Conservation (phyloP, 1,139 yeast genomes). For the Pichia sp. region DNA sequence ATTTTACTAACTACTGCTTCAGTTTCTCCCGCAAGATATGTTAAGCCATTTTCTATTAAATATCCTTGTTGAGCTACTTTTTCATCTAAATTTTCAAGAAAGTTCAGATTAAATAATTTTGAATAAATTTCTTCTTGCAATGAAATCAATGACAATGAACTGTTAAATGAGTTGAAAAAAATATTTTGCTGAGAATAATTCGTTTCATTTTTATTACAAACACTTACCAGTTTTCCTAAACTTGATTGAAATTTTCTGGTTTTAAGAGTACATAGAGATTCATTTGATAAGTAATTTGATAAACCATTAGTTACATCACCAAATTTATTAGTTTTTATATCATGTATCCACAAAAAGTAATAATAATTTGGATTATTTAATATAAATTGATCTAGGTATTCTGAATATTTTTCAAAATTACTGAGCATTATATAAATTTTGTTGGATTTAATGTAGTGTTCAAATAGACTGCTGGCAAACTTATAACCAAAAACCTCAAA, state of each 20-base stretch:
- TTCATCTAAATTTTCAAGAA: not conserved
- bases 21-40: not conserved
- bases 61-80: not conserved
- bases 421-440: slow-evolving; percentile 50
- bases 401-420: slow-evolving; percentile 50
- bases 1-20: not conserved
- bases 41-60: not conserved
- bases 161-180: not conserved
- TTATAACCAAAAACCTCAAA: slow-evolving; percentile 58
- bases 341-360: slow-evolving; percentile 68
- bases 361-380: slow-evolving; percentile 38
- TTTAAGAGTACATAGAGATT: not conserved
- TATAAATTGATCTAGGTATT: slow-evolving; percentile 49
- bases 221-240: slow-evolving; percentile 7
- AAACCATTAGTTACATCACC: not conserved
- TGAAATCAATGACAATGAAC: not conserved
- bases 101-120: not conserved
- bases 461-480: slow-evolving; percentile 64
- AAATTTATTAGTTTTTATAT: slow-evolving; percentile 30
- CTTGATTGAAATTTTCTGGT: slow-evolving; percentile 6
- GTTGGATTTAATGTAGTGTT: slow-evolving; percentile 48
- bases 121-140: slow-evolving; percentile 1
- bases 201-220: not conserved
- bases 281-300: not conserved
- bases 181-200: no score